Base-by-base conservation (phyloP, 768 basidiomycete species). In the Leccinum rimulosum region DNA sequence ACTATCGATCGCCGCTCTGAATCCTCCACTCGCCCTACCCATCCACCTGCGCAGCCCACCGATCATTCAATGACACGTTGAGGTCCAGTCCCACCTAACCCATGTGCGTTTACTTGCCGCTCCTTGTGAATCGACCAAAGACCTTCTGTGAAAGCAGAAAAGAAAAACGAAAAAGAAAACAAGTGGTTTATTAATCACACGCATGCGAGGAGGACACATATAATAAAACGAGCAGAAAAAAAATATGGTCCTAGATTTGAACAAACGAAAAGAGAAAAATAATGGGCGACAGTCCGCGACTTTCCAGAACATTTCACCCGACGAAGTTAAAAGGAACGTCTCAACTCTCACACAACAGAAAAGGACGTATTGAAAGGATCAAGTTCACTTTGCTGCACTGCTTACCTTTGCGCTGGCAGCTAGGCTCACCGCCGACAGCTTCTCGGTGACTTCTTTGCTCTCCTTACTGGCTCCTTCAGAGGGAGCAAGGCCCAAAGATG, bases 341-440 rank as follows among this genome's bases (percentile, higher is more conserved):
- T n/a, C 43, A 19, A 43, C 28, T 30, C 56, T 50, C 27, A 50
- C 30, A 52, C 35, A 28, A 11, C 11, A 38, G 47, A 27, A 40
- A 57, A 10, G 35, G 48, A 22, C 22, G 22, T 4, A 52, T 49
- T 22, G 15, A 59, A 55, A 48, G 17, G 48, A 53, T 71, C 56
- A 74, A 59, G 22, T 28, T 8, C 38, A 33, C 49, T 59, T 63
- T 27, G 51, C 53, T 43, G 49, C 54, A 54, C 28, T 53, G 59
- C 71, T 62, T 64, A 73, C 71, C 71, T 73, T 73, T n/a, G 66
- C 72, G 38, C 67, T 72, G 38, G 67, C 71, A 55, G 69, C 54
- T 7, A 74, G 55, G 56, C 65, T 66, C 58, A 68, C 73, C n/a
- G 65, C 33, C 7, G 66, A 57, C 35, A 62, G 49, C 43, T 67